Conservation (phyloP, 2,329 filamentous ascomycete species). For the Bimuria novae-zelandiae region DNA sequence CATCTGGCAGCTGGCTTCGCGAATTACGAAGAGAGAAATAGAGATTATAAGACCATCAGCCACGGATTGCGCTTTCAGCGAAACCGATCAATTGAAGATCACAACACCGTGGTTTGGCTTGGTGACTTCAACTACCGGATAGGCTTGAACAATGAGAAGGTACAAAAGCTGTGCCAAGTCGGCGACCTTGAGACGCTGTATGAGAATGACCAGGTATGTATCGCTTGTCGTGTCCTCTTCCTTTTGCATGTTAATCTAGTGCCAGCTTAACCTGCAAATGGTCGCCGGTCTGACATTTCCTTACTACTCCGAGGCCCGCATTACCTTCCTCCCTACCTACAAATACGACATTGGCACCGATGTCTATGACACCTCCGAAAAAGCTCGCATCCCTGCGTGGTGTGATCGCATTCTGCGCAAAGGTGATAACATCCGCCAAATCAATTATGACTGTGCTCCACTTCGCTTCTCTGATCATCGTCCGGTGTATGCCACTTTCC, state of each 20-base stretch:
- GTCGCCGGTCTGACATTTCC: conserved; percentile 86
- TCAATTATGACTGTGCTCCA: conserved; percentile 80
- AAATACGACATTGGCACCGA: conserved; percentile 91
- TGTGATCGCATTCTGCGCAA: conserved; percentile 91
- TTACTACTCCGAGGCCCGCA: conserved; percentile 87
- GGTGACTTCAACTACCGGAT: conserved; percentile 99
- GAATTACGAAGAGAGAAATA: conserved; percentile 95
- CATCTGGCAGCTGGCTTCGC: conserved; percentile 95
- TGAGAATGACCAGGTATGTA: conserved; percentile 80
- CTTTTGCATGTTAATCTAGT: conserved; percentile 28
- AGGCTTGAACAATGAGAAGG: conserved; percentile 77
- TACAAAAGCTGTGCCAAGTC: conserved; percentile 72
- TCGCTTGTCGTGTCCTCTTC: not conserved
- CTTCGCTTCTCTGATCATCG: conserved; percentile 92
- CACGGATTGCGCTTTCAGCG: conserved; percentile 87
- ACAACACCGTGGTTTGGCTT: conserved; percentile 86
- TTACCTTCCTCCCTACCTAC: conserved; percentile 91
- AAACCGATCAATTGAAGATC: conserved; percentile 88
- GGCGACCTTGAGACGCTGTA: conserved; percentile 79
- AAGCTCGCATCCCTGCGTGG: conserved; percentile 94
- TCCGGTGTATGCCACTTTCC: conserved; percentile 90
- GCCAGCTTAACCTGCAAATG: conserved; percentile 90
- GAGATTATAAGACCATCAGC: conserved; percentile 88
- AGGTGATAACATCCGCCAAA: conserved; percentile 79
- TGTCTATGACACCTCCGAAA: conserved; percentile 92